Percentiles rank a stretch among this genome's conserved stretches.
These are phyloP conservation scores for Dendrostoma leiphaemia DNA, from an alignment of 2,329 filamentous ascomycete genomes.

Conservation along the genomic window DNA sequence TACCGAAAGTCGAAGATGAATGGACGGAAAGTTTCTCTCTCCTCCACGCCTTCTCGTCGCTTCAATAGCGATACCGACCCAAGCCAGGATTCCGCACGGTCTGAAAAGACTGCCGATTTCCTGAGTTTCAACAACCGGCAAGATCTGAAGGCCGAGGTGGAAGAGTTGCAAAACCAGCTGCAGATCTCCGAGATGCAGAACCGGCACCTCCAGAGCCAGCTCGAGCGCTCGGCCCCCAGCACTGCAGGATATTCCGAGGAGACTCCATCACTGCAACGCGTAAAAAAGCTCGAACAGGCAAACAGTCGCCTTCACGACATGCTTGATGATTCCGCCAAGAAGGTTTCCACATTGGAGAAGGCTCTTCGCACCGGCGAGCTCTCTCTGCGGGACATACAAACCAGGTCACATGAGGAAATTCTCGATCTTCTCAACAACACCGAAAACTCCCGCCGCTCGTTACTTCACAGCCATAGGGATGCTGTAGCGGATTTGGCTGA, in stretches of 20 bases:
- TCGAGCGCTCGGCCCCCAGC: constrained; percentile 66
- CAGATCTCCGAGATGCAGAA: constrained; percentile 96
- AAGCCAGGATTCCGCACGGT: constrained; percentile 72
- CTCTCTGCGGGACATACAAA: constrained; percentile 85
- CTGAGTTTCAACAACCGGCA: constrained; percentile 82
- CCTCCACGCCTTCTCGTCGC: constrained; percentile 74
- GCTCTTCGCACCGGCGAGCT: constrained; percentile 84
- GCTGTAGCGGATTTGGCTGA: constrained; percentile 82
- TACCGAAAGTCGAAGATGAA: constrained; percentile 57
- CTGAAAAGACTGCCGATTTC: constrained; percentile 82
- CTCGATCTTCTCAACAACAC: constrained; percentile 91
- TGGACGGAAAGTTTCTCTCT: constrained; percentile 64
- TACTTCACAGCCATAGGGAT: constrained; percentile 82
- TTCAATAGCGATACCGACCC: constrained; percentile 51
- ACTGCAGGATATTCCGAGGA: constrained; percentile 66
- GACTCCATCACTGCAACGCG: constrained; percentile 74
- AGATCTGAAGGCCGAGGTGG: constrained; percentile 86
- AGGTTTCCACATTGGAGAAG: constrained; percentile 85
- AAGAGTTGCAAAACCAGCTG: constrained; percentile 89
- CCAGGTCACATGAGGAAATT: constrained; percentile 90
- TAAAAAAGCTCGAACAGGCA: constrained; percentile 88
- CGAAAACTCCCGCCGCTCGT: constrained; percentile 78
- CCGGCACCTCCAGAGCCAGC: constrained; percentile 82
- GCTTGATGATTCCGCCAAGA: constrained; percentile 90
- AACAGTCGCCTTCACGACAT: constrained; percentile 91